Percentiles rank a stretch among this genome's conserved stretches.
Evolutionary conservation across 108 stramenopile species (phyloP).

Genomic region (Nitzschia sp.): DNA sequence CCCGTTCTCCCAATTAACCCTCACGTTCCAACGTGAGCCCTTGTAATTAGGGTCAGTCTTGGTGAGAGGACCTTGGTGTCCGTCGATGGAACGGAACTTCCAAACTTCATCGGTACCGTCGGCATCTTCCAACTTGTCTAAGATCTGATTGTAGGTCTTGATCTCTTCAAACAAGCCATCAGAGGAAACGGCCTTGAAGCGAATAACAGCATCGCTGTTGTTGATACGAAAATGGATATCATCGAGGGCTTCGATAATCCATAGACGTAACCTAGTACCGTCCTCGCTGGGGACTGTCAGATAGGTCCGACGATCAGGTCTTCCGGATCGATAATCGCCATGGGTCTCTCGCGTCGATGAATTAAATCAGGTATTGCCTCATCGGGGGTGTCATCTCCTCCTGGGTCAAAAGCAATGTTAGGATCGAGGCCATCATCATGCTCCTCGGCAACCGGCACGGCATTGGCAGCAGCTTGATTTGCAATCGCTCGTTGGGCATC

Average conservation of each 20-base stretch:
- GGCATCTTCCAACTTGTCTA: slow-evolving; percentile 38
- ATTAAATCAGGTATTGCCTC: neutral
- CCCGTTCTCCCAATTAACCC: too few relatives aligned
- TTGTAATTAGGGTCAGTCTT: slow-evolving; percentile 32
- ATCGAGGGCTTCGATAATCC: neutral
- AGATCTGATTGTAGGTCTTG: too few relatives aligned
- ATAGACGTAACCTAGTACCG: too few relatives aligned
- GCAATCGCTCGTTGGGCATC: too few relatives aligned
- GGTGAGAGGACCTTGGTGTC: slow-evolving; percentile 6
- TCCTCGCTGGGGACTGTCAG: neutral
- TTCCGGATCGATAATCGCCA: neutral
- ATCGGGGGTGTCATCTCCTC: neutral
- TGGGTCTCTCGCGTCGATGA: slow-evolving; percentile 12
- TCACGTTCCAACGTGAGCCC: too few relatives aligned
- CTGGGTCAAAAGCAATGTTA: neutral
- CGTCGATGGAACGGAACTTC: too few relatives aligned
- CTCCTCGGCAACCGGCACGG: neutral
- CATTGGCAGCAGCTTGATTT: too few relatives aligned
- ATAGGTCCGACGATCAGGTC: slow-evolving; percentile 11
- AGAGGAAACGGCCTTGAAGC: neutral
- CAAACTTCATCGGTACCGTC: slow-evolving; percentile 25
- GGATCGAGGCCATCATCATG: neutral
- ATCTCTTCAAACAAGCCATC: slow-evolving; percentile 6
- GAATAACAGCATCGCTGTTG: neutral
- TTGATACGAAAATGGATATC: neutral